These are phyloP conservation scores for Escallonia rubra DNA, from an alignment of 129 eudicot genomes.

Conservation along the genomic window DNA sequence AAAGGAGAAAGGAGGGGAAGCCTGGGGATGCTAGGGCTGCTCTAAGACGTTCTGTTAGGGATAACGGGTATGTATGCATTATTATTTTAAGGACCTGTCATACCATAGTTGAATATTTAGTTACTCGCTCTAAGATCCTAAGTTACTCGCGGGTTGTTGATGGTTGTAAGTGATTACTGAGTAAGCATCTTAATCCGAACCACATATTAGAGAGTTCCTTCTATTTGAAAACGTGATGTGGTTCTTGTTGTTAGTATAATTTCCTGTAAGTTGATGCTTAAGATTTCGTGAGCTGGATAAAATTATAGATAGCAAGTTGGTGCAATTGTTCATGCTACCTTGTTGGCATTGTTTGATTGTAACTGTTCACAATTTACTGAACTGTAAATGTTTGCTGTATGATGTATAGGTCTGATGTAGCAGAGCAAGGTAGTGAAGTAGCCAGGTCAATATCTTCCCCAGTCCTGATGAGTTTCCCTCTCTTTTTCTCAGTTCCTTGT, in stretches of 20 bases:
- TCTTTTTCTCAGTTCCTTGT: neutral
- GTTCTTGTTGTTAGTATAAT: no score
- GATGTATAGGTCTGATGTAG: conserved; percentile 60
- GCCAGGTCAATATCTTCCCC: conserved; percentile 64
- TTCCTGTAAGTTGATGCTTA: no score
- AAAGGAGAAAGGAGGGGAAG: conserved; percentile 83
- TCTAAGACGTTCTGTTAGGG: conserved; percentile 90
- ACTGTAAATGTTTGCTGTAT: no score
- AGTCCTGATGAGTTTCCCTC: neutral
- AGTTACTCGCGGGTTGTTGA: no score
- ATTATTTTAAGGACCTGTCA: neutral
- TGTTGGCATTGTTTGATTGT: neutral
- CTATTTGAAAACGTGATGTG: no score
- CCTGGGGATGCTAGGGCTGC: conserved; percentile 98
- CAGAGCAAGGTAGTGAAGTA: conserved; percentile 94
- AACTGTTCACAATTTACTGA: neutral
- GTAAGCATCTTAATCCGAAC: no score
- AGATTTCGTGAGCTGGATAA: no score
- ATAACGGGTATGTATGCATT: conserved; percentile 71
- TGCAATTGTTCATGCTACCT: neutral
- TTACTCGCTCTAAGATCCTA: no score
- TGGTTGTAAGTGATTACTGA: neutral
- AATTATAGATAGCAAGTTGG: no score
- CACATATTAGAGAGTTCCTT: no score
- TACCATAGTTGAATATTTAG: no score